Base-by-base conservation (phyloP, 2,329 filamentous ascomycete species). In the Aureobasidium namibiae region DNA sequence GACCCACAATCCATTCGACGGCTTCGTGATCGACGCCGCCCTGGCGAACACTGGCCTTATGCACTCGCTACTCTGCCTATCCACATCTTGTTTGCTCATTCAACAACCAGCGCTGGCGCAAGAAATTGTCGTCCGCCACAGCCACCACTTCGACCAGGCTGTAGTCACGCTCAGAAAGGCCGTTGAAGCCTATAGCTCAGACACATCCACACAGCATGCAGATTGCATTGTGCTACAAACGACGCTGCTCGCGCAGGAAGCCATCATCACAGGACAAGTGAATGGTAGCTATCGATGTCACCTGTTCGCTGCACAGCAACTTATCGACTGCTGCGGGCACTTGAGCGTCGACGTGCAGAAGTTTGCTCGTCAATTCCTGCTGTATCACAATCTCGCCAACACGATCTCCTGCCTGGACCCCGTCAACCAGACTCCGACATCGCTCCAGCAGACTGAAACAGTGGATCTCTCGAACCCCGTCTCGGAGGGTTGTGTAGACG, bases 1-100 rank as follows among this genome's bases (percentile, higher is more conserved):
- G 69, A 81, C 86, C 62, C 85, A 85, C 61, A 95, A 95, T 65
- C 89, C 90, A 1, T 95, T 95, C 75, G 89, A 89, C 68, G 87
- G 90, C 64, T 86, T 94, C 64, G 77, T 96, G 36, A 78, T 95
- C 2, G 89, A 89, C 1, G 88, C 95, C 76, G 90, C 91, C 2
- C 84, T 89, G 42, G 80, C 86, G 61, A 87, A 95, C 69, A 81
- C 85, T 62, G 90, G 90, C 13, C 77, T 96, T 56, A 95, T 96
- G 90, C 91, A 96, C 70, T 94, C 90, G 11, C 84, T 96, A 52
- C 80, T 96, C 56, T 90, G 89, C 45, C 79, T 96, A 9, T 89
- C 90, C 38, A 89, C 89, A 65, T 90, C 86, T 61, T 90, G 95
- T 66, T 72, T 85, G 56, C 78, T 78, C n/a, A 77, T 76, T 9